A percentile compares a stretch with the other conserved stretches of the same genome.
These are phyloP conservation scores for Marsdenia floribunda DNA, from an alignment of 257 asterid genomes.

Conservation along the genomic window DNA sequence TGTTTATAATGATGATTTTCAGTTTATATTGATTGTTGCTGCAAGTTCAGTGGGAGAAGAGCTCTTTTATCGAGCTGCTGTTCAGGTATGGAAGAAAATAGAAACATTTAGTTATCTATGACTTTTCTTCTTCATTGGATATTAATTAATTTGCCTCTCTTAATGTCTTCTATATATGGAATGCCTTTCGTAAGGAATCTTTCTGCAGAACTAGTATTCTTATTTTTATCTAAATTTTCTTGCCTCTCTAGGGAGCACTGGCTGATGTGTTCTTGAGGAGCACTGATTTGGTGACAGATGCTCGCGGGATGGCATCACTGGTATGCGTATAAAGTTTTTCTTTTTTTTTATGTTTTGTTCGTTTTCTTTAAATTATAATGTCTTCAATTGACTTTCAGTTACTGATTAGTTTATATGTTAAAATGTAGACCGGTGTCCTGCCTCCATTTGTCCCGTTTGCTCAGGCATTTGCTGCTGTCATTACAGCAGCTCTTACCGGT, in stretches of 20 bases:
- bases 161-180: background rate
- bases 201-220: background rate
- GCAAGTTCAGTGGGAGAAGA: conserved; percentile 99
- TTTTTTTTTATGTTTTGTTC: background rate
- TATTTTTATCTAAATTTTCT: background rate
- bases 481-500: conserved; percentile 89
- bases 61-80: conserved; percentile 92
- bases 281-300: conserved; percentile 57
- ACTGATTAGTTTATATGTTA: background rate
- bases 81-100: conserved; percentile 49
- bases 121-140: background rate
- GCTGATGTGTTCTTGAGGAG: conserved; percentile 71
- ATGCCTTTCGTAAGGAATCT: background rate
- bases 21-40: conserved; percentile 90
- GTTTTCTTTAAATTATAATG: too few species aligned
- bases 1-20: conserved; percentile 8
- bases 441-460: conserved; percentile 98
- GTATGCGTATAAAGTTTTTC: conserved; percentile 27
- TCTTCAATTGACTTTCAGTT: background rate
- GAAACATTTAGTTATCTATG: background rate
- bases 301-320: conserved; percentile 86
- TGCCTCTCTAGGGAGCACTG: conserved; percentile 64
- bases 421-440: conserved; percentile 67
- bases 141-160: background rate
- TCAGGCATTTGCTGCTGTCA: conserved; percentile 91